These are phyloP conservation scores for Abelmoschus esculentus DNA, from an alignment of 345 rosid species.

Conservation along the genomic window DNA sequence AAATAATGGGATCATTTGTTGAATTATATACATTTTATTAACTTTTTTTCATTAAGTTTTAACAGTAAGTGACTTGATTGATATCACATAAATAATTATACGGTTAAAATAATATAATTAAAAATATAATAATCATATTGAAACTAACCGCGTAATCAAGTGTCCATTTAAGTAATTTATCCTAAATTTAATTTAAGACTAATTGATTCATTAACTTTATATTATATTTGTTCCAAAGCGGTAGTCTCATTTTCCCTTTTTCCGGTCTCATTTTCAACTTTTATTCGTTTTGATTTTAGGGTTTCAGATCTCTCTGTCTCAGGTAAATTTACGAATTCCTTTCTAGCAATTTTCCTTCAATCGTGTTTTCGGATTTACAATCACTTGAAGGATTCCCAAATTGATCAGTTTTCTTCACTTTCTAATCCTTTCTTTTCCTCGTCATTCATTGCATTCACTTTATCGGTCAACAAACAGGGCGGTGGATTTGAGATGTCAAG, in stretches of 20 bases:
- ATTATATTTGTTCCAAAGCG: not conserved
- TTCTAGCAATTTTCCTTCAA: not conserved
- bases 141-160: no score
- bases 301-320: constrained; percentile 9
- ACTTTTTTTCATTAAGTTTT: no score
- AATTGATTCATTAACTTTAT: no score
- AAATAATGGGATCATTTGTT: no score
- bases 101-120: no score
- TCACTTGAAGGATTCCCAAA: not conserved
- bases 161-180: no score
- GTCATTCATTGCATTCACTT: not conserved
- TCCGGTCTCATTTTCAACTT: not conserved
- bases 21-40: no score
- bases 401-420: not conserved
- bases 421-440: not conserved
- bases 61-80: no score
- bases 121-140: no score
- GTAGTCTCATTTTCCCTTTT: not conserved
- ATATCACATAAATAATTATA: no score
- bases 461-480: not conserved
- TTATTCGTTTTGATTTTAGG: not conserved
- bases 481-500: constrained; percentile 42
- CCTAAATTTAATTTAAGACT: no score
- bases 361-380: not conserved
- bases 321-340: not conserved